Base-by-base conservation (phyloP, 2,329 filamentous ascomycete species). In the Gliomastix tumulicola region DNA sequence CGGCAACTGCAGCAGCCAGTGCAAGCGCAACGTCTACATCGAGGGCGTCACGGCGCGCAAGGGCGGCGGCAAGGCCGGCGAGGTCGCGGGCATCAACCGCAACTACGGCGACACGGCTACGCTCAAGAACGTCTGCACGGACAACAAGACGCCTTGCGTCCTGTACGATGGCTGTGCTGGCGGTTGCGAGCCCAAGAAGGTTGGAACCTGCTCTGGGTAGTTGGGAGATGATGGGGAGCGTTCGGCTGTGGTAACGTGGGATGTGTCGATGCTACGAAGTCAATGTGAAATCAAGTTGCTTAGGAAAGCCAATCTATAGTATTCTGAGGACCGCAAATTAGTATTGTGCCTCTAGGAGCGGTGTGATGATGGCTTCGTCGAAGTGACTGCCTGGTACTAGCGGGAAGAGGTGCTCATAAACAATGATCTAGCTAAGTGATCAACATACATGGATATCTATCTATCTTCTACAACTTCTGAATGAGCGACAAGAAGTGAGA, bases 21-120 rank as follows among this genome's bases (percentile, higher is more conserved):
- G 58, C 49, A 57, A 56, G 37, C 58, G 65, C 17, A 65, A 61
- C 41, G 57, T 68, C 28, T 56, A 62, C 41, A 53, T 68, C 19
- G 56, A 64, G 49, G 58, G 57, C 20, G 46, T 56, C 13, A 53
- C 56, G 7, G 62, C 58, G 10, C 44, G 44, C n/a, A 44, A 57
- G 20, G 62, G 60, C 16, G 58, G 57, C 21, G 53, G 44, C n/a
- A 44, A 57, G 20, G 62, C 59, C 16, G 58, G 57, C 21, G 53
- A 59, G 36, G 45, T 65, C 9, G 56, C 47, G 7, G 62, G 62
- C 31, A 64, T 60, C 44, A 62, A 61, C 48, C 41, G 49, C 36
- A 60, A 63, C 55, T 54, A 55, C 36, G 53, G 50, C 21, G 53
- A 54, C 34, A 47, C 45, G 12, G 50, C 47, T 27, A 47, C 46